Evolutionary conservation across 2,329 filamentous ascomycete species (phyloP).

Genomic region (Passalora sequoiae): DNA sequence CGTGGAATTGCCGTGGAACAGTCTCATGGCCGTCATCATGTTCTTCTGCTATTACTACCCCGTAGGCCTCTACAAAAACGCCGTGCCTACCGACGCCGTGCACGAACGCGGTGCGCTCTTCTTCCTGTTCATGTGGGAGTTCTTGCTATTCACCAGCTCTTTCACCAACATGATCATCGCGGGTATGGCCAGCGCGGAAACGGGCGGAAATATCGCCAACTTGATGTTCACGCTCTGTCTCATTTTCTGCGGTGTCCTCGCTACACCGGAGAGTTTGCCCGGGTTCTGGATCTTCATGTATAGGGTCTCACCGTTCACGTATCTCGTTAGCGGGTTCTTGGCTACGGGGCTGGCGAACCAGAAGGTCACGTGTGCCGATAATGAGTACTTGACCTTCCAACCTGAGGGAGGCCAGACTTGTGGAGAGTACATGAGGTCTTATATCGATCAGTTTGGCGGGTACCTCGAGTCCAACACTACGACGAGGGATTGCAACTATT

Average conservation of each 20-base stretch:
- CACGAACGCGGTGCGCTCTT: slow-evolving; percentile 69
- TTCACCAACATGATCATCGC: slow-evolving; percentile 76
- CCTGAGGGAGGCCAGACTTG: slow-evolving; percentile 47
- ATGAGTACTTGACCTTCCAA: slow-evolving; percentile 65
- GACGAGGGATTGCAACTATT: slow-evolving; percentile 37
- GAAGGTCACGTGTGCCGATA: slow-evolving; percentile 58
- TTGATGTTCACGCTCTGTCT: slow-evolving; percentile 67
- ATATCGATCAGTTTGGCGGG: slow-evolving; percentile 32
- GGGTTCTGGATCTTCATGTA: slow-evolving; percentile 75
- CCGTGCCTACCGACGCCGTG: slow-evolving; percentile 51
- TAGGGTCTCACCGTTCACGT: slow-evolving; percentile 75
- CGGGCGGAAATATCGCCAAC: slow-evolving; percentile 69
- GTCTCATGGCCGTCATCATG: slow-evolving; percentile 68
- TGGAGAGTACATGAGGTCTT: slow-evolving; percentile 36
- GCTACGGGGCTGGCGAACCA: slow-evolving; percentile 65
- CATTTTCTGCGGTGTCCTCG: slow-evolving; percentile 68
- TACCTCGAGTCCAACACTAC: slow-evolving; percentile 34
- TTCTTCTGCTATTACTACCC: slow-evolving; percentile 84
- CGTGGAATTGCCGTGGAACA: slow-evolving; percentile 82
- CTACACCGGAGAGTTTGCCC: slow-evolving; percentile 57
- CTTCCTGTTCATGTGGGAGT: slow-evolving; percentile 69
- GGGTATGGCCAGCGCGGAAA: slow-evolving; percentile 68
- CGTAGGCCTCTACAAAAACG: slow-evolving; percentile 69
- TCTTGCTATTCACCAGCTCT: slow-evolving; percentile 66
- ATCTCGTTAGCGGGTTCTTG: slow-evolving; percentile 69